Evolutionary conservation across 352 stramenopile genomes (phyloP), one percentile per base, ranked within the genome.

Genomic region (Phytophthora megakarya): DNA sequence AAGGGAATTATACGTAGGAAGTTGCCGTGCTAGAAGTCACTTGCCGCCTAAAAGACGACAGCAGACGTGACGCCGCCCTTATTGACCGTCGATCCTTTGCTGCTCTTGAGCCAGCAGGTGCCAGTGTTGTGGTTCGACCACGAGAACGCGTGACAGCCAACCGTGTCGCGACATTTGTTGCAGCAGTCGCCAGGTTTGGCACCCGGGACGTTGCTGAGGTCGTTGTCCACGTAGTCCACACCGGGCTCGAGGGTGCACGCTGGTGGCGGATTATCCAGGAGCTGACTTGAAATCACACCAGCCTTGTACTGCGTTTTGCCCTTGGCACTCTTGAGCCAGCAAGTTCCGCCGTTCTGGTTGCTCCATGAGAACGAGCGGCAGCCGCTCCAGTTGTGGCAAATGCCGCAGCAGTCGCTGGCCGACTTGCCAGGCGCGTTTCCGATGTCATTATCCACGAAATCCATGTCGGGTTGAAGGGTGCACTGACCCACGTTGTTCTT

Each of bases 391-490:
- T 68, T 72, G 39, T 69, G 28, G 51, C 73, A 81, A 15, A 72
- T 70, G 12, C 45, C 62, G 16, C 73, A 81, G 52, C 73, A 81
- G 19, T 37, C 40, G 3, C 54, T 54, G 18, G 63, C 30, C 1
- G 11, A 18, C 4, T 50, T 46, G 0, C 62, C 43, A n/a, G 49
- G 49, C 3, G 57, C 43, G 33, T 63, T 71, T n/a, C 32, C 57
- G 10, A 81, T 67, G 37, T 81, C 73, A 22, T 81, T 75, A 50
- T 72, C 59, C 32, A 62, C 37, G 30, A 66, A 81, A 47, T 79
- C 67, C 12, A 65, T 28, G 35, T 75, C 37, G 3, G 70, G 6
- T 40, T 78, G 21, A 15, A 80, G 38, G 2, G 5, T 40, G 22
- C 59, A 76, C 15, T 62, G 40, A 19, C 49, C 45, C 0, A 60